Evolutionary conservation across 306 rosid genomes (phyloP).

Genomic region (Castanopsis chinensis): DNA sequence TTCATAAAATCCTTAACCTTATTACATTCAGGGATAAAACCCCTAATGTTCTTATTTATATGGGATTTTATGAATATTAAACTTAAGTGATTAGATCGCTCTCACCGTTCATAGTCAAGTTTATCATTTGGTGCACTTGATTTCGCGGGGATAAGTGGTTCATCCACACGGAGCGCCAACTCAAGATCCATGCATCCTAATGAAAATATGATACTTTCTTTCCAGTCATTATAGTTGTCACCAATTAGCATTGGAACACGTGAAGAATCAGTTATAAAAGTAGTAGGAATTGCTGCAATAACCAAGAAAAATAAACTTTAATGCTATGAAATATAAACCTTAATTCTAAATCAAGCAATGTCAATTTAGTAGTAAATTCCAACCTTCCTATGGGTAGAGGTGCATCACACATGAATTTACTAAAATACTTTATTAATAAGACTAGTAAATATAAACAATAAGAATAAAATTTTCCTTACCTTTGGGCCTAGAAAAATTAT

Average conservation of each 20-base stretch:
- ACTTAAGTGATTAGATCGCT: not conserved
- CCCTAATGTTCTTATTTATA: too few species aligned
- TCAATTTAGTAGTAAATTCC: not conserved
- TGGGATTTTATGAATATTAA: not conserved
- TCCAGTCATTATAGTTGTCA: not conserved
- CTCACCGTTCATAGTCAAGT: not conserved
- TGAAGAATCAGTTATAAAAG: not conserved
- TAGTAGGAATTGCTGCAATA: not conserved
- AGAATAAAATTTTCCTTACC: not conserved
- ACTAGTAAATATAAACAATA: not conserved
- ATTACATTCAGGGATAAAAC: too few species aligned
- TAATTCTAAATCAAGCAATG: not conserved
- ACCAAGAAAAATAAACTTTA: not conserved
- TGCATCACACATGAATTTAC: not conserved
- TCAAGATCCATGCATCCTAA: slow-evolving; percentile 13
- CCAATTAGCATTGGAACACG: not conserved
- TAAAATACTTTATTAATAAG: not conserved
- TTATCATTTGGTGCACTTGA: not conserved
- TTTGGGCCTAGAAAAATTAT: not conserved
- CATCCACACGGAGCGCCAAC: not conserved
- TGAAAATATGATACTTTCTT: not conserved
- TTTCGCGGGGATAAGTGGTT: not conserved
- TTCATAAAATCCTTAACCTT: too few species aligned
- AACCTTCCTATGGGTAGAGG: slow-evolving; percentile 5
- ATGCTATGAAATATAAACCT: not conserved